Evolutionary conservation across 1,284 basidiomycete species (phyloP).

Genomic region (Stygiomarasmius scandens): DNA sequence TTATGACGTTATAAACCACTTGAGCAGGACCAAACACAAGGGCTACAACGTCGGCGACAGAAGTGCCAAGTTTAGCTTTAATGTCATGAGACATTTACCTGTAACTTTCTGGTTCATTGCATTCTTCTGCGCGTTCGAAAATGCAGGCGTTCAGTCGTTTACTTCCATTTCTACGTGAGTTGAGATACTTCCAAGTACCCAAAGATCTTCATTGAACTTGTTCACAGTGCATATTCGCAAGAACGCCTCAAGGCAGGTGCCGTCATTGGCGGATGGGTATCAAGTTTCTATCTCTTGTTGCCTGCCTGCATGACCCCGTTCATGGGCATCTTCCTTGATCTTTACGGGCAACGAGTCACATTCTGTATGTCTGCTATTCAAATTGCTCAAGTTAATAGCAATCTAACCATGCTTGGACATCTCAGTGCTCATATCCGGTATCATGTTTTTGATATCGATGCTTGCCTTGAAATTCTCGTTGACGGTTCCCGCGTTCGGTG

Average conservation of each 20-base stretch:
- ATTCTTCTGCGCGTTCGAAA: conserved; percentile 35
- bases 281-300: conserved; percentile 47
- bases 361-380: conserved; percentile 35
- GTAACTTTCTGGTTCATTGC: conserved; percentile 40
- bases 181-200: too few relatives aligned
- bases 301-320: conserved; percentile 47
- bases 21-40: conserved; percentile 27
- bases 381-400: neutral
- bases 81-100: conserved; percentile 38
- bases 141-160: conserved; percentile 48
- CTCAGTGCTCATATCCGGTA: conserved; percentile 43
- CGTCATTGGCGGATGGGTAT: conserved; percentile 52
- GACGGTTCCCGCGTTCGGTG: conserved; percentile 39
- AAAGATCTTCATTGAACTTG: too few relatives aligned
- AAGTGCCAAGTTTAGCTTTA: conserved; percentile 35
- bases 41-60: conserved; percentile 30
- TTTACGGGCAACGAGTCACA: conserved; percentile 42
- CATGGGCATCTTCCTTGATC: conserved; percentile 46
- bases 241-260: conserved; percentile 48
- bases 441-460: conserved; percentile 47
- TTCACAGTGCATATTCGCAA: conserved; percentile 30
- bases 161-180: conserved; percentile 49
- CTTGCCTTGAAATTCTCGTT: conserved; percentile 44
- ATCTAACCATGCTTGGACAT: neutral
- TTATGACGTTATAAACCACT: conserved; percentile 43